Evolutionary conservation across 1,139 yeast species (phyloP).

Genomic region (Debaryomyces singareniensis): DNA sequence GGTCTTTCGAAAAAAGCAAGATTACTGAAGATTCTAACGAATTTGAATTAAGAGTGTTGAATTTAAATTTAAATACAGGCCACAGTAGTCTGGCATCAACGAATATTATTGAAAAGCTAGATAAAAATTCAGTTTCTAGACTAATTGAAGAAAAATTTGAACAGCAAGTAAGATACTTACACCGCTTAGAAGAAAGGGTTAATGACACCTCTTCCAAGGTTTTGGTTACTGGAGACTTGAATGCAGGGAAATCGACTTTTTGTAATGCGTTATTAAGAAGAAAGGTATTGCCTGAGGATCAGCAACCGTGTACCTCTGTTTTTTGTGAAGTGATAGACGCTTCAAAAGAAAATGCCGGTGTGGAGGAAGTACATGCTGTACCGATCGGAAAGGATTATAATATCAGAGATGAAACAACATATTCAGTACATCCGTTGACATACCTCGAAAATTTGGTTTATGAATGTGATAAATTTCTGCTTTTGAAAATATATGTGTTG

Average conservation of each 20-base stretch:
- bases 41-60: conserved; percentile 50
- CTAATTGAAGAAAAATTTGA: conserved; percentile 58
- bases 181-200: conserved; percentile 73
- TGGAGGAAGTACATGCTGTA: conserved; percentile 95
- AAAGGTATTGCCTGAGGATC: conserved; percentile 85
- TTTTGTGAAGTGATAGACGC: conserved; percentile 94
- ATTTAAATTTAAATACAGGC: conserved; percentile 50
- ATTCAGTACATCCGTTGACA: conserved; percentile 45
- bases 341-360: conserved; percentile 54
- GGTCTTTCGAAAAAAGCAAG: conserved; percentile 25
- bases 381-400: conserved; percentile 55
- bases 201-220: conserved; percentile 93
- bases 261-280: conserved; percentile 86
- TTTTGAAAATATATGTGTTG: conserved; percentile 75
- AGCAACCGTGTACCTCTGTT: conserved; percentile 95
- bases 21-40: conserved; percentile 15
- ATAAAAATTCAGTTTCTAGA: conserved; percentile 58
- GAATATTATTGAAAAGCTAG: conserved; percentile 48
- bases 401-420: conserved; percentile 59
- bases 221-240: conserved; percentile 92
- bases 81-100: conserved; percentile 29
- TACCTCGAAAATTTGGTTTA: conserved; percentile 67
- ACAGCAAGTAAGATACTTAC: conserved; percentile 60
- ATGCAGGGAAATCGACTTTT: conserved; percentile 94
- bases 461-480: conserved; percentile 62